Evolutionary conservation across 1,139 yeast genomes (phyloP).

Genomic region (Debaryomyces psychrophilus): DNA sequence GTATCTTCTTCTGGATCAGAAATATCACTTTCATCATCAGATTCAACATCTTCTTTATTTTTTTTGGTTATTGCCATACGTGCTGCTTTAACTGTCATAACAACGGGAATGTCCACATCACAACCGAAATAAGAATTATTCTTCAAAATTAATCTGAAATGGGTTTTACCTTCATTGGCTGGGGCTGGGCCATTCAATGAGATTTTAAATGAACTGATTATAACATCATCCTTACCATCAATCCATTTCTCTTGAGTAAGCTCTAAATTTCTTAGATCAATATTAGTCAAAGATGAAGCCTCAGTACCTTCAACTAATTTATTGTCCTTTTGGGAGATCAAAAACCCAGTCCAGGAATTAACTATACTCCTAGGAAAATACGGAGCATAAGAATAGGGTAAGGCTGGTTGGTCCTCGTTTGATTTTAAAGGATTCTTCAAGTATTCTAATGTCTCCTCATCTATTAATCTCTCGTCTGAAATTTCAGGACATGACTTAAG

Average conservation of each 20-base stretch:
- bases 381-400: conserved; percentile 72
- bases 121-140: conserved; percentile 71
- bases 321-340: conserved; percentile 74
- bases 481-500: conserved; percentile 63
- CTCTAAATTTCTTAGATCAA: conserved; percentile 58
- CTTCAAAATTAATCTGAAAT: conserved; percentile 66
- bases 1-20: conserved; percentile 70
- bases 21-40: conserved; percentile 52
- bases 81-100: conserved; percentile 59
- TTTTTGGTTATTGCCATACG: conserved; percentile 30
- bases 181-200: conserved; percentile 78
- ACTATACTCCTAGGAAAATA: conserved; percentile 63
- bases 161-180: conserved; percentile 57
- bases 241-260: conserved; percentile 52
- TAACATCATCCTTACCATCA: conserved; percentile 50
- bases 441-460: conserved; percentile 61
- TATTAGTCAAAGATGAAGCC: conserved; percentile 57
- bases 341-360: conserved; percentile 67
- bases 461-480: conserved; percentile 37
- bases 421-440: conserved; percentile 72
- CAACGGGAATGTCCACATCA: conserved; percentile 69
- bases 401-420: conserved; percentile 63
- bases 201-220: conserved; percentile 71
- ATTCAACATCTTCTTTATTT: conserved; percentile 21
- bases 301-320: conserved; percentile 67